These are phyloP conservation scores for Stagonosporopsis vannaccii DNA, from an alignment of 2,329 filamentous ascomycete species.

Conservation along the genomic window DNA sequence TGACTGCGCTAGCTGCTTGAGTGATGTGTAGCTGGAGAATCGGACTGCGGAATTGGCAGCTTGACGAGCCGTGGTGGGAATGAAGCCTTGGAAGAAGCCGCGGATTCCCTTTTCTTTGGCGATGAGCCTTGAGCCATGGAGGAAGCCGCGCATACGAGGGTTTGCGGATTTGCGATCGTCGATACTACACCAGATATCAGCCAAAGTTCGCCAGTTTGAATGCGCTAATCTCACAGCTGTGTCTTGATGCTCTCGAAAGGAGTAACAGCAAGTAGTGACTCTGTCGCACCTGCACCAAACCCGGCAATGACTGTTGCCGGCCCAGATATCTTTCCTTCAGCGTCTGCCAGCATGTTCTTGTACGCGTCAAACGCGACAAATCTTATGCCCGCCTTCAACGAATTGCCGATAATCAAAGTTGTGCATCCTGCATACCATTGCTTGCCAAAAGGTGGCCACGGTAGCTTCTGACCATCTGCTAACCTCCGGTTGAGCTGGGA, in stretches of 20 bases:
- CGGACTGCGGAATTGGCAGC: conserved; percentile 92
- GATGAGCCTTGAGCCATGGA: conserved; percentile 89
- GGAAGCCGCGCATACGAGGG: conserved; percentile 88
- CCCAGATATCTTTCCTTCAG: conserved; percentile 86
- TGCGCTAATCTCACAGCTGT: conserved; percentile 64
- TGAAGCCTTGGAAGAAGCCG: conserved; percentile 96
- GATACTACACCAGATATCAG: conserved; percentile 64
- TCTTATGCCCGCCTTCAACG: conserved; percentile 93
- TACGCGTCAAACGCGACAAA: conserved; percentile 98
- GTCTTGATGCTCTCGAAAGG: conserved; percentile 99
- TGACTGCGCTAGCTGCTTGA: conserved; percentile 89
- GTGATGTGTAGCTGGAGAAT: conserved; percentile 87
- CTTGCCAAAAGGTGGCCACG: conserved; percentile 90
- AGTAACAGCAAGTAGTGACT: conserved; percentile 91
- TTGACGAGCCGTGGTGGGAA: conserved; percentile 92
- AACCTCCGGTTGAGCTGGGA: conserved; percentile 90
- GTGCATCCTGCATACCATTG: conserved; percentile 99
- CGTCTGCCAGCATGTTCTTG: conserved; percentile 81
- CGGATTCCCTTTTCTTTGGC: conserved; percentile 84
- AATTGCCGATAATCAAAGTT: conserved; percentile 95
- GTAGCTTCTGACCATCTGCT: conserved; percentile 82
- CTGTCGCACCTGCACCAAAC: conserved; percentile 92
- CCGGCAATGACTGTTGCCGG: conserved; percentile 91
- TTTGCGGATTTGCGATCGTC: conserved; percentile 89
- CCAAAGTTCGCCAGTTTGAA: background rate